Evolutionary conservation across 768 basidiomycete genomes (phyloP).

Genomic region (Piloderma croceum): DNA sequence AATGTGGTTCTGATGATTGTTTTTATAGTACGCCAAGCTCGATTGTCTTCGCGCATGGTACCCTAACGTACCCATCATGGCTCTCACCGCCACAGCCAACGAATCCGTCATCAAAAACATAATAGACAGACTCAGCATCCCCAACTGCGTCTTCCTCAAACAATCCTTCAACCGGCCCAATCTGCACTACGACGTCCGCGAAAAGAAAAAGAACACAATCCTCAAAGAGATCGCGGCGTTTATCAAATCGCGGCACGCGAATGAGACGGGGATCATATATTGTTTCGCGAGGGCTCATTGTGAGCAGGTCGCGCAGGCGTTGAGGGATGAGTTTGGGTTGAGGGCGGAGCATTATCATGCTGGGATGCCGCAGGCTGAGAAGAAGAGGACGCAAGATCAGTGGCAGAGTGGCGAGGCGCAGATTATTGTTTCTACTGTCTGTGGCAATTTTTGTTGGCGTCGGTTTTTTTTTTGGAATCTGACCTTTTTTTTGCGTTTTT

Average conservation of each 20-base stretch:
- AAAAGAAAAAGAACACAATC: slow-evolving; percentile 36
- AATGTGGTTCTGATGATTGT: slow-evolving; percentile 2
- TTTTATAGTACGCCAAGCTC: slow-evolving; percentile 59
- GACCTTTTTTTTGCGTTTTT: neutral
- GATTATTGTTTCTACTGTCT: slow-evolving; percentile 91
- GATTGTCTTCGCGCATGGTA: slow-evolving; percentile 65
- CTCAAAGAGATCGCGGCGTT: slow-evolving; percentile 62
- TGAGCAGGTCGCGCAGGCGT: slow-evolving; percentile 69
- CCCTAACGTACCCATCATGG: slow-evolving; percentile 86
- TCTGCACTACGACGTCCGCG: slow-evolving; percentile 62
- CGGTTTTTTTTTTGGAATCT: slow-evolving; percentile 3
- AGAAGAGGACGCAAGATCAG: slow-evolving; percentile 51
- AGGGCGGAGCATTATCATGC: slow-evolving; percentile 85
- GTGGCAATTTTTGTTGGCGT: slow-evolving; percentile 12
- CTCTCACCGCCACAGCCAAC: slow-evolving; percentile 93
- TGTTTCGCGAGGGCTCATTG: slow-evolving; percentile 66
- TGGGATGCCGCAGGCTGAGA: slow-evolving; percentile 57
- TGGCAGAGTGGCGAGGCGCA: slow-evolving; percentile 72
- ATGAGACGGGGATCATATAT: slow-evolving; percentile 81
- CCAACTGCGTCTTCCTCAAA: slow-evolving; percentile 50
- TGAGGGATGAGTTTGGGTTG: slow-evolving; percentile 54
- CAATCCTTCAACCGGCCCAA: slow-evolving; percentile 96
- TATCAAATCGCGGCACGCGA: slow-evolving; percentile 52
- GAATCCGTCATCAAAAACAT: slow-evolving; percentile 74
- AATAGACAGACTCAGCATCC: slow-evolving; percentile 59